Evolutionary conservation across 2,329 filamentous ascomycete species (phyloP).

Genomic region (Aspergillus sp.): DNA sequence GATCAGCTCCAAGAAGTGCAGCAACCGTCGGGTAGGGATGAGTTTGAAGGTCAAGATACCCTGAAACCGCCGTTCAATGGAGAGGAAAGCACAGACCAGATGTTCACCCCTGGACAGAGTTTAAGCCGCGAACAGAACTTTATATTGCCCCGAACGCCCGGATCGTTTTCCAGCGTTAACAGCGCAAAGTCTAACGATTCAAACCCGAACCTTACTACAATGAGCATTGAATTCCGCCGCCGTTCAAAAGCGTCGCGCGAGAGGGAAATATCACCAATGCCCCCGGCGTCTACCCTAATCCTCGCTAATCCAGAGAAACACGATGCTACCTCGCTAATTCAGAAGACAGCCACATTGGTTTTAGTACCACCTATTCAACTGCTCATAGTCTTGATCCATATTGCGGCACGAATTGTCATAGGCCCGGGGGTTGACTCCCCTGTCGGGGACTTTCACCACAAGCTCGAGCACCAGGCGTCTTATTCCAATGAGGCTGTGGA

Average conservation of each 20-base stretch:
- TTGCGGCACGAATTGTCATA: constrained; percentile 71
- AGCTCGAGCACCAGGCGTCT: constrained; percentile 16
- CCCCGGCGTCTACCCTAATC: constrained; percentile 64
- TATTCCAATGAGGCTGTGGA: constrained; percentile 32
- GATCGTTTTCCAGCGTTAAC: constrained; percentile 1
- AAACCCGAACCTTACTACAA: constrained; percentile 27
- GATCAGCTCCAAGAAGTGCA: neutral
- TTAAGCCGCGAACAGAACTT: constrained; percentile 10
- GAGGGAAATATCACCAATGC: constrained; percentile 65
- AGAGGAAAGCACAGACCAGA: constrained; percentile 10
- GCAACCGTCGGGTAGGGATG: neutral
- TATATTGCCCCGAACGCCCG: neutral
- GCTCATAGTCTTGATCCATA: constrained; percentile 74
- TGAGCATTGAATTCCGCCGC: constrained; percentile 46
- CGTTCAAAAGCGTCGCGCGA: constrained; percentile 57
- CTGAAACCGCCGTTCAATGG: constrained; percentile 15
- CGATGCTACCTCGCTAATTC: constrained; percentile 65
- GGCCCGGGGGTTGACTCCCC: constrained; percentile 27
- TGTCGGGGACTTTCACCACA: constrained; percentile 16
- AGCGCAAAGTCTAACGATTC: constrained; percentile 27
- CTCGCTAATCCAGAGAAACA: constrained; percentile 51
- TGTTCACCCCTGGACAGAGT: neutral
- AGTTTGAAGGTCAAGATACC: constrained; percentile 1
- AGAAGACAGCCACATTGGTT: constrained; percentile 74
- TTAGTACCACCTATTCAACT: constrained; percentile 79